phyloP scores from a whole-genome alignment of 2,329 filamentous ascomycete genomes.

The Verticillium zaregamsianum region DNA sequence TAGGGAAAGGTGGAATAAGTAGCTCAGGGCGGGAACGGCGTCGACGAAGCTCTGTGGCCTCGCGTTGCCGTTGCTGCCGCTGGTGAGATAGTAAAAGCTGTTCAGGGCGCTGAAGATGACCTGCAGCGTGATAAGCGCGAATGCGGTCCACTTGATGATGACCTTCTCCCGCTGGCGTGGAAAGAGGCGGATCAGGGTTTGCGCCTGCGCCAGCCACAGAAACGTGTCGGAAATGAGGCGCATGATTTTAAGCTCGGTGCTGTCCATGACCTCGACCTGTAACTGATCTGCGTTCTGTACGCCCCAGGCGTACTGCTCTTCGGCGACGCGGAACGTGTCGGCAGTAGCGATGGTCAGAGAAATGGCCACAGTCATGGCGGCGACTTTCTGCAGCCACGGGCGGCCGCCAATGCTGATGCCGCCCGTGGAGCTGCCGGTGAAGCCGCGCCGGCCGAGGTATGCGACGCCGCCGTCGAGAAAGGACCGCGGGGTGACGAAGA shows the following conservation, averaged over 20 bases:
- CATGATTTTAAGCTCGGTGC: conserved; percentile 82
- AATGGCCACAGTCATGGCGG: conserved; percentile 68
- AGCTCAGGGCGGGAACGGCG: conserved; percentile 85
- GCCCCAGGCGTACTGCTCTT: conserved; percentile 73
- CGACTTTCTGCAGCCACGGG: conserved; percentile 88
- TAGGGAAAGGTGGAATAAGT: conserved; percentile 83
- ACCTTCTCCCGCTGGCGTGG: conserved; percentile 96
- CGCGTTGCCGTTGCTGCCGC: conserved; percentile 47
- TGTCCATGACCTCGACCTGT: conserved; percentile 75
- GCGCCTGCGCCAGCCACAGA: conserved; percentile 94
- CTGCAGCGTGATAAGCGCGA: conserved; percentile 86
- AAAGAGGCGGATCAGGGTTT: conserved; percentile 92
- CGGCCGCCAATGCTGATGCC: conserved; percentile 84
- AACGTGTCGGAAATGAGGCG: conserved; percentile 94
- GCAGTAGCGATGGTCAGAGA: conserved; percentile 91
- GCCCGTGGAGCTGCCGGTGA: conserved; percentile 75
- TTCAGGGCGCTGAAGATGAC: conserved; percentile 88
- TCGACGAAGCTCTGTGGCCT: conserved; percentile 77
- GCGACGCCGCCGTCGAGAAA: conserved; percentile 84
- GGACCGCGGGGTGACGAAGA: conserved; percentile 90
- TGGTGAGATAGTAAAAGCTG: conserved; percentile 63
- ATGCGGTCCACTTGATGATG: conserved; percentile 98
- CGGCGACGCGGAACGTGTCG: conserved; percentile 82
- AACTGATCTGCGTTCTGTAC: conserved; percentile 75
- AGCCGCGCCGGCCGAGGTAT: conserved; percentile 74